Evolutionary conservation across 805 yeast species (phyloP).

Genomic region (Ogataea dorogensis): DNA sequence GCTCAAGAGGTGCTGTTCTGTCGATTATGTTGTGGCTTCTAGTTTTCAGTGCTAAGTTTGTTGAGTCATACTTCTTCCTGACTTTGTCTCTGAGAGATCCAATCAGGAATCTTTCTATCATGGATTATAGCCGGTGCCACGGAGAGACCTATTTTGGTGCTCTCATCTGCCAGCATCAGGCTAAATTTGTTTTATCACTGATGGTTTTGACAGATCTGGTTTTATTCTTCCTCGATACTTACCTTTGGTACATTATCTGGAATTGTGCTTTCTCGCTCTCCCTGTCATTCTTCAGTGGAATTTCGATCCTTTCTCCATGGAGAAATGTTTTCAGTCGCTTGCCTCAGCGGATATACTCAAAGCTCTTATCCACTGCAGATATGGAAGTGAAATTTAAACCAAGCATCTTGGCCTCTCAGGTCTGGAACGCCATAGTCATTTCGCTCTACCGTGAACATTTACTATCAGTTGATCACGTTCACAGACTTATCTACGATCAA

Average conservation of each 20-base stretch:
- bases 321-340: conserved; percentile 50
- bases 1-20: conserved; percentile 37
- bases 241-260: conserved; percentile 58
- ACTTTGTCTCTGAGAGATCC: conserved; percentile 54
- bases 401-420: conserved; percentile 41
- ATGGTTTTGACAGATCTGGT: conserved; percentile 46
- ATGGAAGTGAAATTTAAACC: conserved; percentile 44
- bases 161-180: conserved; percentile 42
- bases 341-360: conserved; percentile 50
- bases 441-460: conserved; percentile 56
- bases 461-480: conserved; percentile 49
- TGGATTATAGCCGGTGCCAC: conserved; percentile 43
- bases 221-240: conserved; percentile 53
- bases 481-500: conserved; percentile 35
- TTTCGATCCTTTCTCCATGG: conserved; percentile 59
- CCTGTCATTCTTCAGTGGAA: conserved; percentile 50
- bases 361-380: conserved; percentile 44
- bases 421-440: conserved; percentile 55
- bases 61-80: conserved; percentile 53
- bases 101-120: conserved; percentile 44
- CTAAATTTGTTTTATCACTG: conserved; percentile 40
- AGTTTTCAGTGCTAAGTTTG: conserved; percentile 48
- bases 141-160: conserved; percentile 44
- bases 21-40: conserved; percentile 48
- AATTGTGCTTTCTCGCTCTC: conserved; percentile 49